These are phyloP conservation scores for Penicillium sp. DNA, from an alignment of 2,329 filamentous ascomycete genomes.

Conservation along the genomic window DNA sequence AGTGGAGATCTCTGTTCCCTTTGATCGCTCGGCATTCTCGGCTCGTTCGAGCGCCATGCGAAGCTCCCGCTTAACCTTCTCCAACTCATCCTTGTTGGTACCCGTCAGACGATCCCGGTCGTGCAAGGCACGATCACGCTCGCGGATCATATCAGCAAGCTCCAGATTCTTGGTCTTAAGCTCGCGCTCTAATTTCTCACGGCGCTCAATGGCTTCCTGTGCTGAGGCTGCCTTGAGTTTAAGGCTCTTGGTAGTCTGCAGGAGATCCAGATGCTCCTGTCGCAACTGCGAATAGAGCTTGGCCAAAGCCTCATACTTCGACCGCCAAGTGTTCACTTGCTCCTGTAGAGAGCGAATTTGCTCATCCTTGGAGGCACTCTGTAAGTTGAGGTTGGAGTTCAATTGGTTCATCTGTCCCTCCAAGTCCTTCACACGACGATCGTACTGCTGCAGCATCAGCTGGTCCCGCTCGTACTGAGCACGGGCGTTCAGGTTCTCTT, in stretches of 20 bases:
- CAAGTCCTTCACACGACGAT: slow-evolving; percentile 87
- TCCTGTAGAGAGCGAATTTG: slow-evolving; percentile 91
- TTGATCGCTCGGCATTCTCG: slow-evolving; percentile 87
- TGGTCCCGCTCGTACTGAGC: slow-evolving; percentile 98
- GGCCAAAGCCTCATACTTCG: slow-evolving; percentile 93
- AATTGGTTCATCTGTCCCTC: slow-evolving; percentile 84
- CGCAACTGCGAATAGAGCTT: slow-evolving; percentile 97
- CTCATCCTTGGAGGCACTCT: slow-evolving; percentile 86
- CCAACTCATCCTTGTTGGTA: slow-evolving; percentile 86
- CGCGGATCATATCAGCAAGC: slow-evolving; percentile 95
- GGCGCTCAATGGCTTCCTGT: slow-evolving; percentile 91
- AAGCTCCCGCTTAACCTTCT: slow-evolving; percentile 91
- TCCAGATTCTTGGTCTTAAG: slow-evolving; percentile 99
- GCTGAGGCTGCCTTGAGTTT: slow-evolving; percentile 96
- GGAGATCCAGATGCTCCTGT: slow-evolving; percentile 88
- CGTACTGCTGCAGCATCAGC: slow-evolving; percentile 94
- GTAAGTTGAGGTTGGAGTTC: slow-evolving; percentile 79
- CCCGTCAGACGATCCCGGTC: slow-evolving; percentile 88
- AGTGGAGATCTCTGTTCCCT: slow-evolving; percentile 91
- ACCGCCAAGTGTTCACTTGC: slow-evolving; percentile 95
- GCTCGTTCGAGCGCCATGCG: slow-evolving; percentile 88
- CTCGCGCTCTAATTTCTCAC: slow-evolving; percentile 94
- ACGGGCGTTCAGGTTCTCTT: slow-evolving; percentile 89
- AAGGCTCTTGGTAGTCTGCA: slow-evolving; percentile 94
- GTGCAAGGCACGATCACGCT: slow-evolving; percentile 88